Base-by-base conservation (phyloP, 495 filamentous ascomycete genomes). In the Penicillium tannophilum region DNA sequence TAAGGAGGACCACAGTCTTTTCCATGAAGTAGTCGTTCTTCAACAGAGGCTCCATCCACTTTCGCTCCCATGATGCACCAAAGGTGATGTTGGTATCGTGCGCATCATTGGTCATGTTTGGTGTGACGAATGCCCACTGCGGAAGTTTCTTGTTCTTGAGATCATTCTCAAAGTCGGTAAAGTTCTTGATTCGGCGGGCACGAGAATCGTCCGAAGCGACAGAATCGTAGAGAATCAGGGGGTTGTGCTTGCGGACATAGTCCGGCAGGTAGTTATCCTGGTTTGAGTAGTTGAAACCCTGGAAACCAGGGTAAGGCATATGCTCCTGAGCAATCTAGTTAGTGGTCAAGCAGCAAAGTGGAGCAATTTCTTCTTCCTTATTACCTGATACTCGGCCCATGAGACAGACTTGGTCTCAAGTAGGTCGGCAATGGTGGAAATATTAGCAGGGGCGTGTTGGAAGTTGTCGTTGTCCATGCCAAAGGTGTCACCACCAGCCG, bases 201-300 rank as follows among this genome's bases (percentile, higher is more conserved):
- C 86, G 80, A 7, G 79, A 75, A 0, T 75, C 62, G 54, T 83
- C 77, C 16, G 71, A 66, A 24, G 81, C 78, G n/a, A 88, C 79
- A 19, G 78, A 80, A 64, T 88, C 78, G 57, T 78, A 87, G 52
- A 83, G 76, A 42, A 89, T 72, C 46, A 84, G 63, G 0, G 87
- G 88, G 72, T 89, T 90, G 73, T 91, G 89, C 75, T 91, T 92
- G 55, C 89, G 82, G 2, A 90, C 87, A 63, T 92, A 92, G 69
- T 84, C 82, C 49, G 86, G 83, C 12, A 69, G 69, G 12, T 76
- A 74, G 14, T 71, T 74, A 44, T 73, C 52, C 57, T 81, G 80
- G 65, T 88, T 84, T 6, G 67, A 68, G 55, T 78, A 79, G 41
- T 81, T 83, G 60, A 71, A 79, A 14, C 84, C 87, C 61, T 84